phyloP scores from a whole-genome alignment of 768 basidiomycete genomes.

The Agrocybe praecox region DNA sequence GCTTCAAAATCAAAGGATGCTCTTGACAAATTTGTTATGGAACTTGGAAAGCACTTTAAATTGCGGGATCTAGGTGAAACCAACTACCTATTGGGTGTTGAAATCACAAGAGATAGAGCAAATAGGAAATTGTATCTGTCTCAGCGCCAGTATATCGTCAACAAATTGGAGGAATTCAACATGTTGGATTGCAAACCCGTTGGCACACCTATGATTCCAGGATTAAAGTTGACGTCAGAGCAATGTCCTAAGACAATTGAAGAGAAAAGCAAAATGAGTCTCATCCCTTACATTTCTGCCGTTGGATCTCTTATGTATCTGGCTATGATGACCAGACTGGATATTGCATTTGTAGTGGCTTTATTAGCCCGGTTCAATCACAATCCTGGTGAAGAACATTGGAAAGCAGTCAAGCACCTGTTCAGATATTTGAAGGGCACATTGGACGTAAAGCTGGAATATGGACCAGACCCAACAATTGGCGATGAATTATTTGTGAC shows the following conservation, averaged over 20 bases:
- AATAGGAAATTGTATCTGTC: conserved; percentile 20
- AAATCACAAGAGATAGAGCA: conserved; percentile 23
- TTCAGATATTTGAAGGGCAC: conserved; percentile 12
- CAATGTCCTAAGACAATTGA: conserved; percentile 20
- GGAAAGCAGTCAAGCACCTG: conserved; percentile 34
- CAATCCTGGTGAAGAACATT: conserved; percentile 28
- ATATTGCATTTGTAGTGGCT: conserved; percentile 13
- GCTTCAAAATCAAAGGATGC: conserved; percentile 17
- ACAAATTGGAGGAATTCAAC: conserved; percentile 25
- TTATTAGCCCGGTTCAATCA: conserved; percentile 16
- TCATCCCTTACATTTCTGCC: conserved; percentile 29
- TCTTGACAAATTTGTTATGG: conserved; percentile 20
- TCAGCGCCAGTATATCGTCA: conserved; percentile 26
- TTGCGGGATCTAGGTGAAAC: conserved; percentile 28
- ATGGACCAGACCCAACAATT: conserved; percentile 3
- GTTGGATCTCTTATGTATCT: conserved; percentile 32
- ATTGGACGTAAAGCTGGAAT: conserved; percentile 9
- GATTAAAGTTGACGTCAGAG: conserved; percentile 18
- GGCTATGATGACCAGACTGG: conserved; percentile 25
- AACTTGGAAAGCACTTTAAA: conserved; percentile 27
- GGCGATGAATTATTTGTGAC: conserved; percentile 14
- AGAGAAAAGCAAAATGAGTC: conserved; percentile 23
- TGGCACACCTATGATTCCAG: conserved; percentile 31
- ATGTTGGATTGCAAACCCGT: conserved; percentile 30
- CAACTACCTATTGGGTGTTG: conserved; percentile 28